phyloP scores from a whole-genome alignment of 192 early-diverging fungal species.

The Rhizophagus prolifer region DNA sequence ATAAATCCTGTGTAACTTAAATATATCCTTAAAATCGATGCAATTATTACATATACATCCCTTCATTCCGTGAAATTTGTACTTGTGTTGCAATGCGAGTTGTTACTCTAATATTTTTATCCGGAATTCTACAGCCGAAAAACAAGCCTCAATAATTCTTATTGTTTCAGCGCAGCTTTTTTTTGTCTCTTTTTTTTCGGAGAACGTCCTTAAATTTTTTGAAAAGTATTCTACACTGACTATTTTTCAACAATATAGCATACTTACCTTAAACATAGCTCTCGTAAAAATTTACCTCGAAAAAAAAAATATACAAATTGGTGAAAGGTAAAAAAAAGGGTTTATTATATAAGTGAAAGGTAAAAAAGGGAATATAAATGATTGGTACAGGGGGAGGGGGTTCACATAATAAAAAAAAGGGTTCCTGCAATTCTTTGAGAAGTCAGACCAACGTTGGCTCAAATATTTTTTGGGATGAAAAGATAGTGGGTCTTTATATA shows the following conservation, averaged over 20 bases:
- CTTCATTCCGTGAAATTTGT: too few relatives aligned
- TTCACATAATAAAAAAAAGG: background rate
- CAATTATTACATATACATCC: too few relatives aligned
- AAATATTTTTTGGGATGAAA: background rate
- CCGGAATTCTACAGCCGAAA: background rate
- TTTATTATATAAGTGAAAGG: background rate
- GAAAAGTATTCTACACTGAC: too few relatives aligned
- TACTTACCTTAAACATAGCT: too few relatives aligned
- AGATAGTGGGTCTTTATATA: constrained; percentile 25
- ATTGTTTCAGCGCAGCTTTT: background rate
- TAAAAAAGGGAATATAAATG: too few relatives aligned
- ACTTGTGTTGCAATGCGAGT: too few relatives aligned
- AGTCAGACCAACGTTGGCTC: background rate
- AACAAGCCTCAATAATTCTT: background rate
- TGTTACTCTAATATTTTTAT: background rate
- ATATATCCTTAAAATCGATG: too few relatives aligned
- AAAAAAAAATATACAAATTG: too few relatives aligned
- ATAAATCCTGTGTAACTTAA: too few relatives aligned
- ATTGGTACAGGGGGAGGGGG: background rate
- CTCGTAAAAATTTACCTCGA: too few relatives aligned
- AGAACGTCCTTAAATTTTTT: background rate
- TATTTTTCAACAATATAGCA: too few relatives aligned
- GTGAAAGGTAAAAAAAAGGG: background rate
- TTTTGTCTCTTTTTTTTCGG: background rate
- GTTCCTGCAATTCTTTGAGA: background rate